Base-by-base conservation (phyloP, 2,329 filamentous ascomycete species). In the Ophiostoma novo-ulmi region DNA sequence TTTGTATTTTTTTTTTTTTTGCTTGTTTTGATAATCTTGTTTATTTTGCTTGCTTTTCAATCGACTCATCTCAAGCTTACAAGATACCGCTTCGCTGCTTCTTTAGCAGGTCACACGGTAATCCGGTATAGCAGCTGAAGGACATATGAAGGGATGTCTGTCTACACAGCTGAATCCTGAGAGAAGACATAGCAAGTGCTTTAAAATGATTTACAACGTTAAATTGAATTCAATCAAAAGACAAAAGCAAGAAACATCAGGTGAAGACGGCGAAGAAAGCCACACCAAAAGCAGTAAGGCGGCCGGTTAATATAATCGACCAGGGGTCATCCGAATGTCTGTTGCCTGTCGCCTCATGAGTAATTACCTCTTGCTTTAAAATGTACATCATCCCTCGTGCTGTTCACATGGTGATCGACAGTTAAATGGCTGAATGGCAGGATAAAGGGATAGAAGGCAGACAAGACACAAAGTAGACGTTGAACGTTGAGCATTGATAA, bases 281-380 rank as follows among this genome's bases (percentile, higher is more conserved):
- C 58, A 63, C 58, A 35, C 58, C 26, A 35, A 2, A 63, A 14
- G 3, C 14, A 22, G 58, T 35, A 63, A 63, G 26, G 58, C 20
- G 58, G 26, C 58, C 58, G 58, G 58, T 35, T 63, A 63, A 63
- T 63, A 35, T 61, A 26, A 35, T 63, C 58, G 58, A 36, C 11
- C 26, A 63, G 58, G 58, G 58, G 58, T 20, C 26, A 7, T 14
- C 4, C 4, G 44, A 52, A 14, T 3, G 26, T n/a, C 52, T 58
- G 52, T n/a, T 20, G 17, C n/a, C 17, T n/a, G 44, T 20, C 44
- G 44, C 7, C 44, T 48, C 3, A 39, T 39, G 11, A 31, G 31
- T 31, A 31, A 31, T n/a, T 31, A 31, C 31, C 31, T 31, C 3
- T 31, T 3, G 31, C 31, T 31, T 31, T 31, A 31, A 1, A 4